Percentiles rank a stretch among this genome's conserved stretches.
These are phyloP conservation scores for Choanephora cucurbitarum DNA, from an alignment of 371 early-diverging fungal species.

Conservation along the genomic window DNA sequence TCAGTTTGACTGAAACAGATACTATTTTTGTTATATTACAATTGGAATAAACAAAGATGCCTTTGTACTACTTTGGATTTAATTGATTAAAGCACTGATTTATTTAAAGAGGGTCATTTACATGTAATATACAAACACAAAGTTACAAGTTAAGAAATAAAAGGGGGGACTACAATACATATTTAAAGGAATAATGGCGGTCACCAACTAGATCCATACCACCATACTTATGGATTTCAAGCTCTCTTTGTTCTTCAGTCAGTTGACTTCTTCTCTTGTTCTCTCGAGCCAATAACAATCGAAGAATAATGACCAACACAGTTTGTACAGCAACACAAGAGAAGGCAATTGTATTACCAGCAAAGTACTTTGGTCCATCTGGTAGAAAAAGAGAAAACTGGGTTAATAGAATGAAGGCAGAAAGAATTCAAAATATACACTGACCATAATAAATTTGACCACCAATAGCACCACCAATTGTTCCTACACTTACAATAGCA, in stretches of 20 bases:
- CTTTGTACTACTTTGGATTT: too few relatives aligned
- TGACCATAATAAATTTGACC: slow-evolving; percentile 43
- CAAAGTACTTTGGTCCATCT: slow-evolving; percentile 32
- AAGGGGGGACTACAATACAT: slow-evolving; percentile 19
- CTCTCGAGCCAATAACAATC: slow-evolving; percentile 14
- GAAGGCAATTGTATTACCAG: slow-evolving; percentile 33
- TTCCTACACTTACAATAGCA: slow-evolving; percentile 39
- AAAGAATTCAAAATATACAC: background rate
- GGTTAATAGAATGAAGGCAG: background rate
- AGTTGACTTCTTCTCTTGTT: slow-evolving; percentile 18
- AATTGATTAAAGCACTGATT: too few relatives aligned
- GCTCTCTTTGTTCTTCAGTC: slow-evolving; percentile 16
- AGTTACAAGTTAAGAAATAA: too few relatives aligned
- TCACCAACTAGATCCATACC: slow-evolving; percentile 24
- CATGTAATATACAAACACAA: background rate
- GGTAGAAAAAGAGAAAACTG: background rate
- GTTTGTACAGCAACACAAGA: slow-evolving; percentile 34
- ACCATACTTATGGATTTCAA: slow-evolving; percentile 20
- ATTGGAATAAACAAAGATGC: too few relatives aligned
- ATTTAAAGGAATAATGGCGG: slow-evolving; percentile 26
- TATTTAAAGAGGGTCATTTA: background rate
- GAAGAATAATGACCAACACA: slow-evolving; percentile 19
- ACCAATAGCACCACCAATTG: slow-evolving; percentile 42
- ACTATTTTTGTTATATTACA: too few relatives aligned
- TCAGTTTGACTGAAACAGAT: too few relatives aligned